phyloP scores from a whole-genome alignment of 2,329 filamentous ascomycete genomes.

The Ophiostoma australiae region DNA sequence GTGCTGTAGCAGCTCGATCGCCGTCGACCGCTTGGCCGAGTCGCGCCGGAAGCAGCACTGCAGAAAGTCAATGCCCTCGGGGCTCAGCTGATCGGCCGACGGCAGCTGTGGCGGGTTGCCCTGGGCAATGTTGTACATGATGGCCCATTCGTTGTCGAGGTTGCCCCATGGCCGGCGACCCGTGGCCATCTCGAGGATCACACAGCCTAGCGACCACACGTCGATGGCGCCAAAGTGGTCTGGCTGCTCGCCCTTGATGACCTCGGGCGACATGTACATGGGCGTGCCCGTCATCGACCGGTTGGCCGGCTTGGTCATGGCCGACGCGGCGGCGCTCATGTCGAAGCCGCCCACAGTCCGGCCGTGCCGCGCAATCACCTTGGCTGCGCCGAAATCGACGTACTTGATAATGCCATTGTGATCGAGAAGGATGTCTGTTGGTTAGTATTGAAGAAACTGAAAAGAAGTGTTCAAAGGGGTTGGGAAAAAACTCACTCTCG shows the following conservation, averaged over 20 bases:
- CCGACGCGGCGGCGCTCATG: constrained; percentile 45
- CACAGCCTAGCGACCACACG: constrained; percentile 94
- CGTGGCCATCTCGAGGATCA: constrained; percentile 96
- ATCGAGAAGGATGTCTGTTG: constrained; percentile 81
- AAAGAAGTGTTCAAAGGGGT: neutral
- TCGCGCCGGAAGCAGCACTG: constrained; percentile 81
- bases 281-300: constrained; percentile 96
- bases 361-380: constrained; percentile 90
- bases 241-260: constrained; percentile 82
- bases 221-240: constrained; percentile 84
- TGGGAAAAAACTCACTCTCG: constrained; percentile 60
- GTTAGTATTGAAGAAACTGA: constrained; percentile 7
- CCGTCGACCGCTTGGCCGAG: constrained; percentile 70
- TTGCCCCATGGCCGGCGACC: constrained; percentile 90
- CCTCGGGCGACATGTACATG: constrained; percentile 99
- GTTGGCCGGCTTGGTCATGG: constrained; percentile 50
- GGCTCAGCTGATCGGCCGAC: constrained; percentile 73
- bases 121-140: constrained; percentile 99
- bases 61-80: constrained; percentile 81
- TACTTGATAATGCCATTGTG: constrained; percentile 99
- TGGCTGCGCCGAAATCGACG: constrained; percentile 95
- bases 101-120: constrained; percentile 89
- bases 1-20: constrained; percentile 85
- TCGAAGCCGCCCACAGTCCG: constrained; percentile 57
- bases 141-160: constrained; percentile 98